These are phyloP conservation scores for Cyclotella sp. DNA, from an alignment of 108 stramenopile species.

Conservation along the genomic window DNA sequence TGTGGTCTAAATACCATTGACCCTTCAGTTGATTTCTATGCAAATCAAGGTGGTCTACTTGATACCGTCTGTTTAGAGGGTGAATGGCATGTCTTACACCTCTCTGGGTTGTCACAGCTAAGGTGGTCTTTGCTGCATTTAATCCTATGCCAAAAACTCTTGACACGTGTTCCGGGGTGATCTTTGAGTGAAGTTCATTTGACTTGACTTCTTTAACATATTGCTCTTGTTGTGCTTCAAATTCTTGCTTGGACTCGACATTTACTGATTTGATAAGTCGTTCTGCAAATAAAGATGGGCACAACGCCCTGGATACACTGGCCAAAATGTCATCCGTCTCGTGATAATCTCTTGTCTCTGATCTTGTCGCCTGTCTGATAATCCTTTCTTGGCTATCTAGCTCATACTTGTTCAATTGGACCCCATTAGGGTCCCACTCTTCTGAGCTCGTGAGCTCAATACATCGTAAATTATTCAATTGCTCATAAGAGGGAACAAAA, in stretches of 20 bases:
- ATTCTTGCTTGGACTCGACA: background rate
- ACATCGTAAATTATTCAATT: background rate
- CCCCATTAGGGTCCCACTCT: too few relatives aligned
- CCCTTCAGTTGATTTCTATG: background rate
- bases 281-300: too few relatives aligned
- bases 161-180: constrained; percentile 27
- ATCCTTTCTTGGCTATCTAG: too few relatives aligned
- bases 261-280: background rate
- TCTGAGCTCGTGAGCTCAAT: too few relatives aligned
- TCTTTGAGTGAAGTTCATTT: background rate
- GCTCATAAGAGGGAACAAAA: background rate
- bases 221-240: background rate
- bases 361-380: too few relatives aligned
- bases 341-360: background rate
- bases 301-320: background rate
- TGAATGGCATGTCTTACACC: constrained; percentile 4
- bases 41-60: constrained; percentile 35
- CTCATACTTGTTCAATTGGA: too few relatives aligned
- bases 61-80: constrained; percentile 25
- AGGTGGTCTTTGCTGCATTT: constrained; percentile 25
- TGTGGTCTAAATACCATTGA: too few relatives aligned
- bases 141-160: constrained; percentile 24
- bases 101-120: constrained; percentile 41
- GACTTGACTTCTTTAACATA: background rate
- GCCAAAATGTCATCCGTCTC: background rate